Percentiles rank a stretch among this genome's conserved stretches.
These are phyloP conservation scores for Flaveria floridana DNA, from an alignment of 140 eudicot genomes.

Conservation along the genomic window DNA sequence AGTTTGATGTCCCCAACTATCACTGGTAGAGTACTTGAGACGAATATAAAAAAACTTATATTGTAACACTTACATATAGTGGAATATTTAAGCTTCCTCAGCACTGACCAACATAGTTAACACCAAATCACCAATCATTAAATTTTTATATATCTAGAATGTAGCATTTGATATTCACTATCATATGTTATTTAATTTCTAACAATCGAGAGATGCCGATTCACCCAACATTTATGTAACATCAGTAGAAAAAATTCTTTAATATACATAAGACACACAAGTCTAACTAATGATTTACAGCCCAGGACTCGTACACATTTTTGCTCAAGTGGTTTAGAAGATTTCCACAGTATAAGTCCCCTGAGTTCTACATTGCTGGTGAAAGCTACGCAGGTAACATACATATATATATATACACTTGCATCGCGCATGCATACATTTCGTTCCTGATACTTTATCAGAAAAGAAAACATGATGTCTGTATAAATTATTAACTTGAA, in stretches of 20 bases:
- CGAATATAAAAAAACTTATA: too few species aligned
- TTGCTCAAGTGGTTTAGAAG: constrained; percentile 66
- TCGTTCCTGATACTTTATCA: too few species aligned
- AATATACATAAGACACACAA: neutral
- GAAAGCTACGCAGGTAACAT: constrained; percentile 85
- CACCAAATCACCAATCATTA: too few species aligned
- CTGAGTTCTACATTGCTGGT: constrained; percentile 81
- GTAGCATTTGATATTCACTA: neutral
- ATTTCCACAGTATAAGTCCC: constrained; percentile 85
- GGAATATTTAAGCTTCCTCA: too few species aligned
- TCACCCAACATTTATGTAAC: neutral
- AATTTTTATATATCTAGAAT: too few species aligned
- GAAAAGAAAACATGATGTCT: too few species aligned
- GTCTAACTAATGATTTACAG: constrained; percentile 38
- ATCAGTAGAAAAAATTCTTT: neutral
- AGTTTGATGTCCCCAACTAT: too few species aligned
- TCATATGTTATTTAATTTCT: neutral
- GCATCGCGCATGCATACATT: neutral
- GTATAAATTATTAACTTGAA: too few species aligned
- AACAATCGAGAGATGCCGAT: neutral
- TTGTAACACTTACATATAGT: too few species aligned
- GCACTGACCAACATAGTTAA: too few species aligned
- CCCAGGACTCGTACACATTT: constrained; percentile 63
- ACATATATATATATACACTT: neutral
- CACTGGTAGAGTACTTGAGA: too few species aligned